Evolutionary conservation across 2,329 filamentous ascomycete species (phyloP), one percentile per base, ranked within the genome.

Genomic region (Aspergillus latus): DNA sequence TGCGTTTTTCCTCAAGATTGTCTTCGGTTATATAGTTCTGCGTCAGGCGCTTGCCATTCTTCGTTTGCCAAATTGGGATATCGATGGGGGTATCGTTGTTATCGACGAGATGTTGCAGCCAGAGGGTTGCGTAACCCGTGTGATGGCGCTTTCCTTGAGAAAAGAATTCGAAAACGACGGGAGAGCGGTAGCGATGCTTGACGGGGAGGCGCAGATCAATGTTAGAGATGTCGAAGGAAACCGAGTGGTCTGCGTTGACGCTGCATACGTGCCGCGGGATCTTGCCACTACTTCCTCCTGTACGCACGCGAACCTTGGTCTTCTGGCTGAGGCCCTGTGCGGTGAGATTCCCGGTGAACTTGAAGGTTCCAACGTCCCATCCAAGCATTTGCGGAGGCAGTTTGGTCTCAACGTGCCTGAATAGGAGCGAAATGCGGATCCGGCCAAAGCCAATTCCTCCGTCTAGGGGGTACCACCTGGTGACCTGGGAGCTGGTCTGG

Each of bases 321-420:
- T 81, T 73, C 4, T 85, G 82, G 1, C 80, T 77, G 65, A 88
- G 92, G 47, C 81, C 81, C 11, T 81, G 75, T 0, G 88, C 85
- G 0, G 82, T 81, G 46, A 97, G 86, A 13, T 80, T 82, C 48
- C 90, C 82, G 0, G 83, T 76, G 69, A 97, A 95, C 68, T 96
- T 88, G 68, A 97, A 96, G 0, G 93, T 96, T 36, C 94, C 94
- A 43, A 97, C 90, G 59, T 97, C 91, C 90, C 93, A 97, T 8
- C 93, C 92, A 4, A 97, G 82, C 73, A 96, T 88, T 40, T 86
- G 78, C 0, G 89, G 89, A n/a, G 92, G 92, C 1, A 97, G 80
- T 45, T 86, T 86, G 52, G 93, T 88, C 72, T 96, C 92, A 43
- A 97, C 84, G 29, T 90, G 92, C 29, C 93, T 87, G 83, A 97